Evolutionary conservation across 192 early-diverging fungal genomes (phyloP), one percentile per base, ranked within the genome.

Genomic region (Entophlyctis luteolus): DNA sequence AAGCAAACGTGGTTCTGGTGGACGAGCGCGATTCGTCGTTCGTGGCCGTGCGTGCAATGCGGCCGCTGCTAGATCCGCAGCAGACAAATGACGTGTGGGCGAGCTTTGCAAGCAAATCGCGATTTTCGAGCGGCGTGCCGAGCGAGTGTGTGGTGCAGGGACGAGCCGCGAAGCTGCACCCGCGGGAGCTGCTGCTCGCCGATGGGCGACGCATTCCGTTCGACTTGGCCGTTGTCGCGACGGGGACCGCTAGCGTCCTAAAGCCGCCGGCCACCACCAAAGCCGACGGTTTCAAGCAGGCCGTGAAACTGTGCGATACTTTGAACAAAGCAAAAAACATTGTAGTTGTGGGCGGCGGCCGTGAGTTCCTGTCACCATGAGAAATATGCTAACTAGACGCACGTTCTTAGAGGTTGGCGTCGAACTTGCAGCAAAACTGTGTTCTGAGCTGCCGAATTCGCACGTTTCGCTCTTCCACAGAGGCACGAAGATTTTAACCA

Each of bases 401-500:
- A n/a, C 10, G 10, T n/a, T 10, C 25, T 8, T 25, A n/a, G 85
- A 88, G 8, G 84, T 87, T 4, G 92, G 90, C 28, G 68, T 90
- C 47, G 92, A 92, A 58, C 60, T 91, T 59, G 89, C 90, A 5
- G 87, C 79, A 2, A 90, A 94, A 71, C 84, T 90, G 65, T 74
- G 72, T 8, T 76, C 80, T 23, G 72, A 80, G 50, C 81, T 79
- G 48, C 87, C 86, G 4, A 68, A 74, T 36, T 86, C 82, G 62
- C 70, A 80, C 4, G 87, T 88, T 27, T 85, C 81, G 0, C 42
- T 90, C 34, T 68, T 90, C n/a, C 88, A 89, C 68, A 85, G 83
- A 10, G n/a, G 81, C 79, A 20, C 68, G 78, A 27, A 27, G 16
- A 62, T 77, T 33, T 4, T 56, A 3, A 28, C 14, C 6, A 4